Conservation (phyloP, 768 basidiomycete genomes). For the Suillus subaureus region DNA sequence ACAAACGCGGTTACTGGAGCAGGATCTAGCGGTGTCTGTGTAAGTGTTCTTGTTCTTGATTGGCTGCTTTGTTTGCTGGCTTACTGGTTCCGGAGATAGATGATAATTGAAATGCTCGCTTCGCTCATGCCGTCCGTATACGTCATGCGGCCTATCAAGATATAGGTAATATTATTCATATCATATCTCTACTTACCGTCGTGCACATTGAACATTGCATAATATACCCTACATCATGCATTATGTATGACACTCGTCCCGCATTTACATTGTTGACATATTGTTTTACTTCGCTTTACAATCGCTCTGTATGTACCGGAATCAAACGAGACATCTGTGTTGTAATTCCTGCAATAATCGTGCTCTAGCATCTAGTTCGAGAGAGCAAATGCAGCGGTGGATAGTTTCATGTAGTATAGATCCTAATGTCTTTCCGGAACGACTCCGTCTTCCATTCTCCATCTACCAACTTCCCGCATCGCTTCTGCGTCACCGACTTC, state of each 20-base stretch:
- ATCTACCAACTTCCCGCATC: conserved; percentile 88
- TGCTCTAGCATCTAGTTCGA: not conserved
- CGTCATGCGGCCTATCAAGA: not conserved
- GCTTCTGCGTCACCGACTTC: conserved; percentile 73
- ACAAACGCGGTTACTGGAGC: conserved; percentile 33
- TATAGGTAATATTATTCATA: conserved; percentile 24
- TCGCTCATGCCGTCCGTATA: not conserved
- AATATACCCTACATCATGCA: conserved; percentile 6
- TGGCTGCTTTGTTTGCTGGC: not conserved
- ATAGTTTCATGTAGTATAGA: not conserved
- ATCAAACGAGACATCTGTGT: not conserved
- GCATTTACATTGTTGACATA: not conserved
- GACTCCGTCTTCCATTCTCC: conserved; percentile 82
- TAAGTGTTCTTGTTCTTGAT: conserved; percentile 10
- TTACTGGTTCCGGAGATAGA: not conserved
- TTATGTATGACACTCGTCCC: not conserved
- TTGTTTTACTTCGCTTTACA: not conserved
- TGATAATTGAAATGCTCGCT: not conserved
- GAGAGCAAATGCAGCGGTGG: no score
- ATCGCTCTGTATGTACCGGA: not conserved
- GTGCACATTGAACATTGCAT: conserved; percentile 2
- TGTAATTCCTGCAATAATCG: not conserved
- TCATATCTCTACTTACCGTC: not conserved
- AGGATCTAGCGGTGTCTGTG: conserved; percentile 27
- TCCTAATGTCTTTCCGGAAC: conserved; percentile 59